These are phyloP conservation scores for Mentha longifolia DNA, from an alignment of 257 asterid species.

Conservation along the genomic window DNA sequence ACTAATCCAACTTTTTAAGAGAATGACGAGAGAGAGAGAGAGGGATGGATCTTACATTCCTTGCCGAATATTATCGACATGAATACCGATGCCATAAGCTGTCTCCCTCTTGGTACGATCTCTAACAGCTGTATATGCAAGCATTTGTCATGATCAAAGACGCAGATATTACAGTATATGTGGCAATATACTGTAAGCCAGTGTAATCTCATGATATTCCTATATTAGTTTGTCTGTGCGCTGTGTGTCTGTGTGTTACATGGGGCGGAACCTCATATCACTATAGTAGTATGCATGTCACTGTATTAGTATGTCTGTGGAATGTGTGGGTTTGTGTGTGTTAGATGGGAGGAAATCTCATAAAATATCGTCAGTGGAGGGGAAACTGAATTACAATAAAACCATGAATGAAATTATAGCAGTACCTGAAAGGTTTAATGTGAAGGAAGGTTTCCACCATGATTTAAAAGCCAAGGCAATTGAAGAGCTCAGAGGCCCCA, in stretches of 20 bases:
- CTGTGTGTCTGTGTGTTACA: not conserved
- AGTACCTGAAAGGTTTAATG: conserved; percentile 81
- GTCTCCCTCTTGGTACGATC: conserved; percentile 71
- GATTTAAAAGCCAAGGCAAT: conserved; percentile 86
- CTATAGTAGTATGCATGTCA: too few species aligned
- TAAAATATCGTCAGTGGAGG: not conserved
- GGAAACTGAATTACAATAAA: not conserved
- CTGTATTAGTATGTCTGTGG: too few species aligned
- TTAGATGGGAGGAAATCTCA: not conserved
- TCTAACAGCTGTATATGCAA: conserved; percentile 69
- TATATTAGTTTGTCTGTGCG: too few species aligned
- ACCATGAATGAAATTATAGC: conserved; percentile 17
- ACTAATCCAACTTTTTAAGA: too few species aligned
- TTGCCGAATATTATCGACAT: conserved; percentile 77
- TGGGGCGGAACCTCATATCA: not conserved
- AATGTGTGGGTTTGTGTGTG: not conserved
- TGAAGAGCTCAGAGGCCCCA: conserved; percentile 89
- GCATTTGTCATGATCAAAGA: conserved; percentile 19
- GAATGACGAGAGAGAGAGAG: too few species aligned
- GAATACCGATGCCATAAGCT: conserved; percentile 72
- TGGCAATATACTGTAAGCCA: not conserved
- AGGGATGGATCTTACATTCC: conserved; percentile 71
- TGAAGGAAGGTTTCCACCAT: conserved; percentile 98
- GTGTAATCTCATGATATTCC: too few species aligned
- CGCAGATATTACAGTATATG: not conserved